Evolutionary conservation across 164 flowering plant genomes (phyloP).

Genomic region (Dillenia turbinata): DNA sequence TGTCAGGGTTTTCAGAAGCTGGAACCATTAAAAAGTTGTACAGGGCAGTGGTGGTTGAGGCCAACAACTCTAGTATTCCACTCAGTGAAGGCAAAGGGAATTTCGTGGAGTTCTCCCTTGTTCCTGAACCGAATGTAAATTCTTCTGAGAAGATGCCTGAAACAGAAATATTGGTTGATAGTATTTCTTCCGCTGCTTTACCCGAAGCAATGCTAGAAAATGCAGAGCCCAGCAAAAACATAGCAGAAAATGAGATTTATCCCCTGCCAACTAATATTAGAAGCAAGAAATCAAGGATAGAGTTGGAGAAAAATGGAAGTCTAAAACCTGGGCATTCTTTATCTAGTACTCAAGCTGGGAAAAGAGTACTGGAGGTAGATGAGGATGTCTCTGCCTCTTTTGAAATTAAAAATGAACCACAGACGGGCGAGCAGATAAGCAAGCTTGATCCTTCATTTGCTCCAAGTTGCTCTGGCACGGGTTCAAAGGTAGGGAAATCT

Average conservation of each 20-base stretch:
- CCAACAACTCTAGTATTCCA: constrained; percentile 36
- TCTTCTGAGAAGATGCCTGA: constrained; percentile 23
- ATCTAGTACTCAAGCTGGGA: constrained; percentile 5
- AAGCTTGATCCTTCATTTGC: constrained; percentile 17
- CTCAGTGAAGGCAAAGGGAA: constrained; percentile 38
- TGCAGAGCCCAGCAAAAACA: constrained; percentile 1
- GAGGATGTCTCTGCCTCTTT: constrained; percentile 21
- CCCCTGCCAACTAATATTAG: constrained; percentile 17
- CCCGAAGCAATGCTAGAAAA: constrained; percentile 12
- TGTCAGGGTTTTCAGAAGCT: constrained; percentile 45
- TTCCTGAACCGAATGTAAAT: constrained; percentile 37
- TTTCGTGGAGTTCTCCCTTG: constrained; percentile 53
- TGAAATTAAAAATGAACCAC: constrained; percentile 11
- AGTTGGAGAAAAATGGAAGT: constrained; percentile 12
- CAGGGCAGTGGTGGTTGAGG: constrained; percentile 53
- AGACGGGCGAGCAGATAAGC: constrained; percentile 15
- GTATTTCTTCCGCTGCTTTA: constrained; percentile 14
- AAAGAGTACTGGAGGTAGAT: constrained; percentile 13
- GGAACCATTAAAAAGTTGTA: constrained; percentile 55
- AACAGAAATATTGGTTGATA: neutral
- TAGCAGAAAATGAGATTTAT: constrained; percentile 21
- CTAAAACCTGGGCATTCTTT: constrained; percentile 19
- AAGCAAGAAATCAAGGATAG: constrained; percentile 11
- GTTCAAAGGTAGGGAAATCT: constrained; percentile 23
- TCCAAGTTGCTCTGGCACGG: constrained; percentile 13